Conservation (phyloP, 352 stramenopile genomes). For the Phytopythium cucurbitacearum region DNA sequence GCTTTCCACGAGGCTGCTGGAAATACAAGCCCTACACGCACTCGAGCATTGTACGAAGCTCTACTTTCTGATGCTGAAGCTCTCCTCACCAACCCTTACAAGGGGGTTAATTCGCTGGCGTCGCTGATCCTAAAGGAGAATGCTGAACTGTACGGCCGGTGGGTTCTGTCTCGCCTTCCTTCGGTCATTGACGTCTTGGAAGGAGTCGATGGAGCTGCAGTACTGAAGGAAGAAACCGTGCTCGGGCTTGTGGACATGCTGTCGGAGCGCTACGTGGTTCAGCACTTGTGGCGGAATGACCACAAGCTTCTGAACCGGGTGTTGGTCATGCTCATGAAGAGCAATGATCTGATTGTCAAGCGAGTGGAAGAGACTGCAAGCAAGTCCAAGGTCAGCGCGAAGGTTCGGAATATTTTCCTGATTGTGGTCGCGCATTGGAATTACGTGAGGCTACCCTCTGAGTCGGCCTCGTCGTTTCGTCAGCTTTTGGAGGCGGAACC, state of each 20-base stretch:
- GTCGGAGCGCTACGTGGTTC: too few relatives aligned
- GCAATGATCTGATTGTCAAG: too few relatives aligned
- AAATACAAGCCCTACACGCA: slow-evolving; percentile 30
- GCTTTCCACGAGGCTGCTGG: slow-evolving; percentile 43
- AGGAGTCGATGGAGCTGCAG: slow-evolving; percentile 13
- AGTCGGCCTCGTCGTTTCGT: too few relatives aligned
- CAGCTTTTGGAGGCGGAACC: too few relatives aligned
- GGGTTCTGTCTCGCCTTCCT: slow-evolving; percentile 40
- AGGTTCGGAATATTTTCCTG: too few relatives aligned
- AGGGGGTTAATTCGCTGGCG: slow-evolving; percentile 36
- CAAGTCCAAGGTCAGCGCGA: too few relatives aligned
- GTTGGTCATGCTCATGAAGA: too few relatives aligned
- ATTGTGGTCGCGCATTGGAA: too few relatives aligned
- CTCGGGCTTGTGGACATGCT: slow-evolving; percentile 27
- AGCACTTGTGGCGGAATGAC: too few relatives aligned
- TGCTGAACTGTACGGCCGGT: slow-evolving; percentile 46
- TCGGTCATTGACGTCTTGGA: slow-evolving; percentile 44
- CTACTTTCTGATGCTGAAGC: slow-evolving; percentile 41
- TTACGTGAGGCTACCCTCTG: too few relatives aligned
- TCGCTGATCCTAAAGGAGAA: slow-evolving; percentile 44
- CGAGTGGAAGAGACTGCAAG: too few relatives aligned
- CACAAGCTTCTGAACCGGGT: too few relatives aligned
- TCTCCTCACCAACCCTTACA: slow-evolving; percentile 55
- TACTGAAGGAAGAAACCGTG: slow-evolving; percentile 40
- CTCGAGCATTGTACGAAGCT: slow-evolving; percentile 30